A percentile compares a stretch with the other conserved stretches of the same genome.
Conservation (phyloP, 2,329 filamentous ascomycete genomes). For the Amauroascus niger region DNA sequence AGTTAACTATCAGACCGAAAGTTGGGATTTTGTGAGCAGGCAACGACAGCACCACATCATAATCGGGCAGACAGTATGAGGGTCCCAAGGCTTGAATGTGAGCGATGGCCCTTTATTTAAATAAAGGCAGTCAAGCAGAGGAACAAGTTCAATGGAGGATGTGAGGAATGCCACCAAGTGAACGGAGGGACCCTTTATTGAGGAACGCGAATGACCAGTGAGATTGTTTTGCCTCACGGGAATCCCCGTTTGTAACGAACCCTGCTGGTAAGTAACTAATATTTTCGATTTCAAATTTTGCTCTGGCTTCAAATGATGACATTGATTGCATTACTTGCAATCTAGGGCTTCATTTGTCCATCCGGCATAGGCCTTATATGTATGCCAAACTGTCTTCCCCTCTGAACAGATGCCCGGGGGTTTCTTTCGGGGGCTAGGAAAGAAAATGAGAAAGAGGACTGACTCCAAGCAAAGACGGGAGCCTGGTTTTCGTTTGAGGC, state of each 20-base stretch:
- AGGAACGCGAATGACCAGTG: not conserved
- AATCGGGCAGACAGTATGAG: not conserved
- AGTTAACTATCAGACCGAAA: not conserved
- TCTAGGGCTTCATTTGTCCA: not conserved
- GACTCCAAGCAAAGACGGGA: not conserved
- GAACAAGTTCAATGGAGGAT: not conserved
- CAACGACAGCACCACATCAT: not conserved
- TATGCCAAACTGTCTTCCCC: not conserved
- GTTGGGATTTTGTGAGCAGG: not conserved
- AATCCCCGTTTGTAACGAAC: too few relatives aligned
- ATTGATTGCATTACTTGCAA: not conserved
- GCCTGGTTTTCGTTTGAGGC: too few relatives aligned
- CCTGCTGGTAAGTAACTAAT: too few relatives aligned
- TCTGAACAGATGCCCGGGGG: not conserved
- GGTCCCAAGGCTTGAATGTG: not conserved
- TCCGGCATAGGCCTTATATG: not conserved
- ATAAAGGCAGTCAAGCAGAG: not conserved
- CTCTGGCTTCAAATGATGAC: slow-evolving; percentile 1
- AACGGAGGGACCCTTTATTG: not conserved
- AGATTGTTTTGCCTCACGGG: not conserved
- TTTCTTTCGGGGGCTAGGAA: not conserved
- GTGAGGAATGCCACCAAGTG: not conserved
- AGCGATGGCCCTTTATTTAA: not conserved
- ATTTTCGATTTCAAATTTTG: not conserved
- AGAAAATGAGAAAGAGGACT: not conserved